A percentile compares a stretch with the other conserved stretches of the same genome.
Evolutionary conservation across 352 stramenopile genomes (phyloP).

Genomic region (Paralagenidium karlingii): DNA sequence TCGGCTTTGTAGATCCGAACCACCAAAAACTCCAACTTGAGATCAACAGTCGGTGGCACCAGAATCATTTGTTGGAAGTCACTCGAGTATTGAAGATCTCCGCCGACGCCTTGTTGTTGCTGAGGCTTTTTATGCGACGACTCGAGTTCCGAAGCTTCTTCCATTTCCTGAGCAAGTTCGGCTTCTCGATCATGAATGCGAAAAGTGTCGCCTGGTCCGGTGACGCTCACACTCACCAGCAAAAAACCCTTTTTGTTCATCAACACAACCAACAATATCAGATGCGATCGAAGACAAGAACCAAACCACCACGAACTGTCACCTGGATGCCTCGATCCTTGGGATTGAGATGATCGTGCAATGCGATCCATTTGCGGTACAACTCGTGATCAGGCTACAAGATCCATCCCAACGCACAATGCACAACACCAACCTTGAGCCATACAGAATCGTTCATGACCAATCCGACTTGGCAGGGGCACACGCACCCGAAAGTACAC

Average conservation of each 20-base stretch:
- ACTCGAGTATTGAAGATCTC: background rate
- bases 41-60: constrained; percentile 60
- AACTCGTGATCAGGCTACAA: constrained; percentile 68
- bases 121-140: too few species aligned
- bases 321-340: constrained; percentile 80
- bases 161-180: constrained; percentile 43
- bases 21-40: constrained; percentile 68
- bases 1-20: constrained; percentile 68
- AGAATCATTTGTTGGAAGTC: constrained; percentile 35
- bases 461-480: too few species aligned
- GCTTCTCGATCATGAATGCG: constrained; percentile 55
- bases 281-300: too few species aligned
- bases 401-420: too few species aligned
- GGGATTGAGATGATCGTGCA: constrained; percentile 77
- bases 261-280: background rate
- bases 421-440: background rate
- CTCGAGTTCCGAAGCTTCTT: constrained; percentile 7
- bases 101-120: too few species aligned
- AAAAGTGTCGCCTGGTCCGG: constrained; percentile 53
- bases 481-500: constrained; percentile 47
- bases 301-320: too few species aligned
- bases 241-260: constrained; percentile 26
- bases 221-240: constrained; percentile 48
- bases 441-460: background rate
- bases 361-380: constrained; percentile 83